These are phyloP conservation scores for Penstemon newberryi DNA, from an alignment of 257 asterid genomes.

Conservation along the genomic window DNA sequence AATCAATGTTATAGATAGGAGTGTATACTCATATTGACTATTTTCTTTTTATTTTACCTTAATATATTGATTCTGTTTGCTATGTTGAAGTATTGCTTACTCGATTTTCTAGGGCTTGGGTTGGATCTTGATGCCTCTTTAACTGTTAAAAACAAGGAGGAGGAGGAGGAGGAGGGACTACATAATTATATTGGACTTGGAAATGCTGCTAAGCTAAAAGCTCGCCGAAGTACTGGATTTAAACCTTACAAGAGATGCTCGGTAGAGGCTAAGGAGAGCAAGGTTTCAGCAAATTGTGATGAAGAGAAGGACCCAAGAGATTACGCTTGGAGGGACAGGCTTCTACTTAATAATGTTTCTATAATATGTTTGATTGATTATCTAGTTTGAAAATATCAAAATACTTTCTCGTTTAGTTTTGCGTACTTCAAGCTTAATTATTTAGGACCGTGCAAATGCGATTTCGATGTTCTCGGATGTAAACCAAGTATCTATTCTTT, in stretches of 20 bases:
- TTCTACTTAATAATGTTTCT: conserved; percentile 38
- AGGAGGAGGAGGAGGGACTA: conserved; percentile 14
- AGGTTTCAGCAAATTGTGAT: conserved; percentile 42
- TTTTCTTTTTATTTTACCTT: too few relatives aligned
- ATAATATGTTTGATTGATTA: conserved; percentile 29
- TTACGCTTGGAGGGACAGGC: conserved; percentile 72
- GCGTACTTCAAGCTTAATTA: conserved; percentile 19
- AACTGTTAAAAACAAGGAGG: conserved; percentile 30
- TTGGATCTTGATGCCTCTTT: conserved; percentile 42
- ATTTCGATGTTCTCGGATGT: neutral
- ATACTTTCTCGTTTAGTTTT: conserved; percentile 39
- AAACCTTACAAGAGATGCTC: conserved; percentile 97
- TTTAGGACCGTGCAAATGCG: conserved; percentile 35
- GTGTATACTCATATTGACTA: too few relatives aligned
- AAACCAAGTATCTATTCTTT: too few relatives aligned
- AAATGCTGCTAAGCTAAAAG: conserved; percentile 50
- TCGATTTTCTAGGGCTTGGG: conserved; percentile 21
- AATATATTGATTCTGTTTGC: too few relatives aligned
- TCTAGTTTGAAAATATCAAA: conserved; percentile 32
- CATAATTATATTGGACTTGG: conserved; percentile 41
- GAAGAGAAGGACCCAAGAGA: conserved; percentile 79
- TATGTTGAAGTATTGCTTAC: too few relatives aligned
- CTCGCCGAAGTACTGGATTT: conserved; percentile 60
- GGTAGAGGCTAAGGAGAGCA: conserved; percentile 72
- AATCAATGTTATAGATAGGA: too few relatives aligned